Percentiles rank a stretch among this genome's conserved stretches.
Conservation (phyloP, 371 early-diverging fungal species). For the Fennellomyces sp. region DNA sequence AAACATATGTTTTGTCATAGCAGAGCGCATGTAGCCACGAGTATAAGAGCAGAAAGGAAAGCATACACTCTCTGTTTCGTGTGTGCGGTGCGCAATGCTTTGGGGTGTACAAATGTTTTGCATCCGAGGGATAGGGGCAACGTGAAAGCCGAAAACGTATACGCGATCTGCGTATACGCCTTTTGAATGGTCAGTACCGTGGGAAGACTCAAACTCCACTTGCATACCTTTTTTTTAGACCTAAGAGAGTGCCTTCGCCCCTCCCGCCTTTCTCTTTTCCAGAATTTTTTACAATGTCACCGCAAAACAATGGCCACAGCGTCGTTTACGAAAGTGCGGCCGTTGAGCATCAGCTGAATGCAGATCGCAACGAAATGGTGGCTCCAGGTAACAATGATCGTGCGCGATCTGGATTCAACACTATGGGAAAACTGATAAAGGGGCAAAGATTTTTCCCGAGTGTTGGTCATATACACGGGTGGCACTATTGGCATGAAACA, state of each 20-base stretch:
- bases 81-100: too few species aligned
- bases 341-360: slow-evolving; percentile 46
- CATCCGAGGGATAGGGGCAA: not conserved
- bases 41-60: too few species aligned
- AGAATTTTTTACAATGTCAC: not conserved
- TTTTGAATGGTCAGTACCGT: not conserved
- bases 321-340: slow-evolving; percentile 42
- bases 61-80: too few species aligned
- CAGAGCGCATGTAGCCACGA: too few species aligned
- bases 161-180: not conserved
- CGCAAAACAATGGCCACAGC: not conserved
- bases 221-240: not conserved
- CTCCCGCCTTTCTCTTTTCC: not conserved
- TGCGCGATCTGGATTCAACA: too few species aligned
- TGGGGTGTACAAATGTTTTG: not conserved
- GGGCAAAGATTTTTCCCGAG: slow-evolving; percentile 75
- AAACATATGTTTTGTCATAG: too few species aligned
- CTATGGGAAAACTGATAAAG: too few species aligned
- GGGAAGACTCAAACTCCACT: not conserved
- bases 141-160: not conserved
- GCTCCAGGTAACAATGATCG: slow-evolving; percentile 57
- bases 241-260: too few species aligned
- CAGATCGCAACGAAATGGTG: slow-evolving; percentile 54
- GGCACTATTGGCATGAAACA: slow-evolving; percentile 97
- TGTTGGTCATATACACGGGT: slow-evolving; percentile 92